A percentile compares a stretch with the other conserved stretches of the same genome.
Evolutionary conservation across 2,329 filamentous ascomycete species (phyloP).

Genomic region (Cryphonectria radicalis): DNA sequence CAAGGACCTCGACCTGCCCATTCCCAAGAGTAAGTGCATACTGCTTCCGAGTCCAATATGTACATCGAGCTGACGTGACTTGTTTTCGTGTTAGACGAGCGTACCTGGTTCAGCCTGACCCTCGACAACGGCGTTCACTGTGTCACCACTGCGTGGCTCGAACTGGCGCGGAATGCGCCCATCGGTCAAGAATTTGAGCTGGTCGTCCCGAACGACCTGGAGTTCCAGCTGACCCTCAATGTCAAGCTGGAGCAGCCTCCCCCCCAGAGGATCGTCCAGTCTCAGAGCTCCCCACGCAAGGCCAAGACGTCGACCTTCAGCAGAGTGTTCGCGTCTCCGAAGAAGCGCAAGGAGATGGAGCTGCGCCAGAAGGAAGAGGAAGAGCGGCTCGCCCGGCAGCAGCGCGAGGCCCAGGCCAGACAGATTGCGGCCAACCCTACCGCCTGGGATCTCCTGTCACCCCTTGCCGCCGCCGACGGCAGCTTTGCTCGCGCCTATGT

Average conservation of each 20-base stretch:
- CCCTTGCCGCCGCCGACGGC: conserved; percentile 85
- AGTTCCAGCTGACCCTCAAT: conserved; percentile 96
- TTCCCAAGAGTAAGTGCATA: conserved; percentile 78
- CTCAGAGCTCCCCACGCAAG: conserved; percentile 67
- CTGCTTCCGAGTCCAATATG: conserved; percentile 2
- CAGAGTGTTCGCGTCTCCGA: conserved; percentile 89
- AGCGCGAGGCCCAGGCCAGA: conserved; percentile 67
- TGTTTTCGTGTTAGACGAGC: conserved; percentile 65
- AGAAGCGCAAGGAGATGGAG: conserved; percentile 95
- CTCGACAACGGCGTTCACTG: conserved; percentile 98
- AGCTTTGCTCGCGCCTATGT: conserved; percentile 95
- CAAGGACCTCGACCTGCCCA: conserved; percentile 89
- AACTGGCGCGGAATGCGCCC: conserved; percentile 86
- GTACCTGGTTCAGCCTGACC: conserved; percentile 92
- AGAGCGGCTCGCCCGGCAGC: conserved; percentile 68
- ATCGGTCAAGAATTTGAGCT: conserved; percentile 99
- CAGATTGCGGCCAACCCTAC: conserved; percentile 67
- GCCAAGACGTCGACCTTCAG: conserved; percentile 88
- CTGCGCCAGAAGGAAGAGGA: conserved; percentile 82
- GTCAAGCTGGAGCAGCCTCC: conserved; percentile 89
- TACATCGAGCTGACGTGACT: conserved; percentile 28
- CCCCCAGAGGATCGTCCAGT: conserved; percentile 55
- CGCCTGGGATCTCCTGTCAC: conserved; percentile 84
- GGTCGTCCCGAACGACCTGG: conserved; percentile 95
- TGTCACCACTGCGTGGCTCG: conserved; percentile 94